Evolutionary conservation across 768 basidiomycete genomes (phyloP), one percentile per base, ranked within the genome.

Genomic region (Rhizopogon rudus): DNA sequence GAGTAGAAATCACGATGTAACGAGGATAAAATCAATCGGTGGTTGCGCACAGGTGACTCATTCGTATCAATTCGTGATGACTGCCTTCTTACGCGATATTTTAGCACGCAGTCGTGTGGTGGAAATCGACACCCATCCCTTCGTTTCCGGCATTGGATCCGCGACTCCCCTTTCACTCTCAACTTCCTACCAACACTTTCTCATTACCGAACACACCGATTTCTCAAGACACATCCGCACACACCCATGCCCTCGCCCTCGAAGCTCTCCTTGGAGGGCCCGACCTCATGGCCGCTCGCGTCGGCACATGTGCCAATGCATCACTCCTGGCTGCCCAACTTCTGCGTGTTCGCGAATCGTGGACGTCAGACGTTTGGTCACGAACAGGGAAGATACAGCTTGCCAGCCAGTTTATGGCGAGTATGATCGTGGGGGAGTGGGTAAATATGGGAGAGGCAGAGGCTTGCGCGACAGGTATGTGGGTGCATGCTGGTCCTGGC

Each of bases 101-200:
- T 28, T 56, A 75, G 83, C 84, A 87, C 65, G 87, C 88, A 3
- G 75, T 91, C 17, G 90, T 93, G 40, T 92, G 89, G 88, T 92
- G 90, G 88, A 90, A 89, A 71, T 84, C 87, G 1, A 86, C 84
- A 7, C 80, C 88, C 9, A 79, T 88, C 12, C 83, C 85, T 13
- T 84, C 83, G 7, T 75, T 93, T 52, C 87, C 87, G 22, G 79
- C 83, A 16, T 75, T 92, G 49, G 87, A 91, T 63, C 82, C 89
- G 2, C 80, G 82, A 59, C 68, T 82, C n/a, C 82, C 86, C 0
- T 71, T 92, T 6, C 81, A 87, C 61, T 71, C 80, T 1, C 89
- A 90, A 62, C 85, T 92, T 54, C 77, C 81, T 1, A 72, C 85
- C 0, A 81, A 81, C 22, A 78, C 80, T 0, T 89, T 91, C 63